A percentile compares a stretch with the other conserved stretches of the same genome.
Conservation (phyloP, 2,329 filamentous ascomycete species). For the Nigrograna mackinnonii region DNA sequence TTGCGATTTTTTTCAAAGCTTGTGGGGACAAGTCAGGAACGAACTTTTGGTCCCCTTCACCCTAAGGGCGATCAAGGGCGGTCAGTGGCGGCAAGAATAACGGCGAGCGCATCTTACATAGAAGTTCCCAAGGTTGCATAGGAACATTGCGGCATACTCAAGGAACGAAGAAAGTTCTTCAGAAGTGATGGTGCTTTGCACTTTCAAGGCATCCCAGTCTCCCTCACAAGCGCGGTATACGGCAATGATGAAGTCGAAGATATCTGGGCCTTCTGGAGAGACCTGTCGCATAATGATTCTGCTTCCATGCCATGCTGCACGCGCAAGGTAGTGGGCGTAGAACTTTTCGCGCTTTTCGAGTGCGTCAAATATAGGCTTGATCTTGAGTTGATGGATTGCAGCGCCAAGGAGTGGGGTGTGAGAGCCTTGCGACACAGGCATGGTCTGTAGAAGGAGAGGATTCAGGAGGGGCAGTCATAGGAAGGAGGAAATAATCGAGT, state of each 20-base stretch:
- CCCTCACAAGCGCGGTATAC: conserved; percentile 5
- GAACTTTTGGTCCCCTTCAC: conserved; percentile 11
- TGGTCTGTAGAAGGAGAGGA: too few relatives aligned
- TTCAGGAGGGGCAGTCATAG: too few relatives aligned
- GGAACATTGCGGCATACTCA: conserved; percentile 11
- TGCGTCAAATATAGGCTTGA: conserved; percentile 6
- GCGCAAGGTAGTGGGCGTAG: conserved; percentile 5
- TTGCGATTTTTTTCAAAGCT: conserved; percentile 6
- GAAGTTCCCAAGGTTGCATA: conserved; percentile 10
- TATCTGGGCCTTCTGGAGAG: conserved; percentile 5
- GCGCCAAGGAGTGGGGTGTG: conserved; percentile 1
- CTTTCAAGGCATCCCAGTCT: not conserved
- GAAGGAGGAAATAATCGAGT: too few relatives aligned
- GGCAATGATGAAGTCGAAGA: conserved; percentile 8
- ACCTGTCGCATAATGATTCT: conserved; percentile 8
- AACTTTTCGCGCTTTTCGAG: conserved; percentile 4
- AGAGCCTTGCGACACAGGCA: too few relatives aligned
- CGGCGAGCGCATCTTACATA: too few relatives aligned
- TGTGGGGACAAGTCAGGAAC: conserved; percentile 3
- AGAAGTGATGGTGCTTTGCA: not conserved
- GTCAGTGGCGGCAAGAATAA: too few relatives aligned
- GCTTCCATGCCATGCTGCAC: conserved; percentile 7
- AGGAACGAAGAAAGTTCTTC: conserved; percentile 10
- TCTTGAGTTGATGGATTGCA: conserved; percentile 6
- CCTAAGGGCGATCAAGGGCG: too few relatives aligned